phyloP scores from a whole-genome alignment of 2,329 filamentous ascomycete species.

The Diplodia mutila region DNA sequence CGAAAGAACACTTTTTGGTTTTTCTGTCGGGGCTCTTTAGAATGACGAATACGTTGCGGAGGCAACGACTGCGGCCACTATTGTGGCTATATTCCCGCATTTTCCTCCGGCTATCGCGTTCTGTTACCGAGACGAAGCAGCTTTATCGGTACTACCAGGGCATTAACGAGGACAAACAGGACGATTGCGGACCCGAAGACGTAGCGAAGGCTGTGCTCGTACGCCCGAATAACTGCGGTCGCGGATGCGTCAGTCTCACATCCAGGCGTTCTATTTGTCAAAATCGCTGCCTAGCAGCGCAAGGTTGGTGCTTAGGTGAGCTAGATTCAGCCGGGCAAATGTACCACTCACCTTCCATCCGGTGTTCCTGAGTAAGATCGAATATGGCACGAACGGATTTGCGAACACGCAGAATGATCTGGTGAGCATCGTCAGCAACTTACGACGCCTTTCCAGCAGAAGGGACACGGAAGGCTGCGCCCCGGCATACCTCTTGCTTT shows the following conservation, averaged over 20 bases:
- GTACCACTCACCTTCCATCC: slow-evolving; percentile 48
- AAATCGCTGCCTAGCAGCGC: background rate
- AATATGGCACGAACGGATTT: slow-evolving; percentile 55
- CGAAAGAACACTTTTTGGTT: background rate
- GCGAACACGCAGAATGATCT: slow-evolving; percentile 54
- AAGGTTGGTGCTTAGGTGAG: slow-evolving; percentile 8
- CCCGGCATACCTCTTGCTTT: slow-evolving; percentile 53
- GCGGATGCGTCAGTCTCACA: background rate
- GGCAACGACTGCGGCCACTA: background rate
- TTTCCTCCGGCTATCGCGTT: background rate
- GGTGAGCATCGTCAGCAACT: slow-evolving; percentile 4
- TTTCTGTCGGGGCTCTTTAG: background rate
- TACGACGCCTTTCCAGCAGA: background rate
- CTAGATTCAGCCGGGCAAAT: background rate
- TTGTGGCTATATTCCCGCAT: background rate
- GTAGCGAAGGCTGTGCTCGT: slow-evolving; percentile 42
- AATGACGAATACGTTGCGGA: background rate
- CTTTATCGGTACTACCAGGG: slow-evolving; percentile 57
- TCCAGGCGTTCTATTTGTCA: background rate
- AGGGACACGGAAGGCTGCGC: background rate
- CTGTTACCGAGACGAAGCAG: slow-evolving; percentile 57
- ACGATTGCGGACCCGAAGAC: slow-evolving; percentile 51
- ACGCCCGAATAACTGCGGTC: slow-evolving; percentile 43
- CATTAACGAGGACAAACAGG: slow-evolving; percentile 54
- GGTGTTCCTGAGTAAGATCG: slow-evolving; percentile 50